These are phyloP conservation scores for Cyclotella choctawhatcheeana DNA, from an alignment of 108 stramenopile species.

Conservation along the genomic window DNA sequence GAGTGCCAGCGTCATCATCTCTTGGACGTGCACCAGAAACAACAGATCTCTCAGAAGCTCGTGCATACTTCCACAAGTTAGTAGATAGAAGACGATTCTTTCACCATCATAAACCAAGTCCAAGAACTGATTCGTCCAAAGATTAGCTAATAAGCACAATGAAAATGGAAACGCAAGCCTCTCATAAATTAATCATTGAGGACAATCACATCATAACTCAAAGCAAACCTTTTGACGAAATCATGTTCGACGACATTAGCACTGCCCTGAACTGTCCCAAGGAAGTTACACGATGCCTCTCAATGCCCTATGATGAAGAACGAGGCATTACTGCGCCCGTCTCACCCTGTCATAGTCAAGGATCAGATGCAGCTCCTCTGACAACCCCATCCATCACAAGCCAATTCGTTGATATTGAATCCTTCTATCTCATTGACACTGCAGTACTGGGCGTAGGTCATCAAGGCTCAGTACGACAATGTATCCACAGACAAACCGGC, in stretches of 20 bases:
- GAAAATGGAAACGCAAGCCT: not conserved
- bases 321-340: not conserved
- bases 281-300: not conserved
- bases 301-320: conserved; percentile 8
- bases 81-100: no score
- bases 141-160: not conserved
- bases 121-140: not conserved
- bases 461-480: conserved; percentile 44
- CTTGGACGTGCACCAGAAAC: no score
- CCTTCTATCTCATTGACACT: conserved; percentile 45
- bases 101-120: not conserved
- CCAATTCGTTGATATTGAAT: conserved; percentile 34
- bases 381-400: conserved; percentile 5
- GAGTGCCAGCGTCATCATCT: no score
- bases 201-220: not conserved
- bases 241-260: conserved; percentile 11
- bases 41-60: no score
- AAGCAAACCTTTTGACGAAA: conserved; percentile 17
- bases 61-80: no score
- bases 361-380: not conserved
- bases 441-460: conserved; percentile 39
- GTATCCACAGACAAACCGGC: conserved; percentile 32
- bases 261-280: not conserved
- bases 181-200: conserved; percentile 10
- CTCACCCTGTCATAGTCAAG: conserved; percentile 22